Evolutionary conservation across 176 grass and related monocot genomes (phyloP).

Genomic region (Aechmea fasciata): DNA sequence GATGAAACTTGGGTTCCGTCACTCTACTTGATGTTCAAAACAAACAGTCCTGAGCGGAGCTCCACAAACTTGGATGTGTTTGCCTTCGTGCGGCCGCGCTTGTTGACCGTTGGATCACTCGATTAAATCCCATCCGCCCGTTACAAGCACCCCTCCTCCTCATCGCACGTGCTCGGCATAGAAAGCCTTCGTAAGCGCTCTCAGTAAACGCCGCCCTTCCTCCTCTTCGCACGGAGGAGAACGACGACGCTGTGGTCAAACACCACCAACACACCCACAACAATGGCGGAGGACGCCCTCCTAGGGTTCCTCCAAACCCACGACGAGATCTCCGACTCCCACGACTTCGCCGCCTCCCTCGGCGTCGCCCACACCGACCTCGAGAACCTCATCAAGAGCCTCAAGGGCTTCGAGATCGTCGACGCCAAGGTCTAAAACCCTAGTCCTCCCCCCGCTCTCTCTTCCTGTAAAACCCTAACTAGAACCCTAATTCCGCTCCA

Average conservation of each 20-base stretch:
- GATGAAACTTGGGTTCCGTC: too few species aligned
- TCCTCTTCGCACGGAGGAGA: neutral
- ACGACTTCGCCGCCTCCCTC: conserved; percentile 48
- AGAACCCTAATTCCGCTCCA: neutral
- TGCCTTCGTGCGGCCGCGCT: too few species aligned
- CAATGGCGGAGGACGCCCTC: conserved; percentile 50
- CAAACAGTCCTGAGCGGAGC: too few species aligned
- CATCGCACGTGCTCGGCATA: too few species aligned
- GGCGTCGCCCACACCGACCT: conserved; percentile 57
- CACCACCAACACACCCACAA: neutral
- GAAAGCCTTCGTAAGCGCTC: too few species aligned
- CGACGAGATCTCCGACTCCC: conserved; percentile 55
- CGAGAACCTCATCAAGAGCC: conserved; percentile 79
- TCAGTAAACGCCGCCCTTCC: neutral
- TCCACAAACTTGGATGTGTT: too few species aligned
- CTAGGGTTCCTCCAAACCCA: conserved; percentile 51
- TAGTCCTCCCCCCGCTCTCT: neutral
- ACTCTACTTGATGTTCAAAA: too few species aligned
- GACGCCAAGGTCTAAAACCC: conserved; percentile 17
- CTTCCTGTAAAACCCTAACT: neutral
- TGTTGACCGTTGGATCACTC: too few species aligned
- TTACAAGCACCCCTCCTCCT: too few species aligned
- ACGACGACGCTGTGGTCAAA: neutral
- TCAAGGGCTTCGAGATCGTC: conserved; percentile 71
- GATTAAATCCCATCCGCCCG: too few species aligned